phyloP scores from a whole-genome alignment of 192 early-diverging fungal species.

The Gamsiella multidivaricata region DNA sequence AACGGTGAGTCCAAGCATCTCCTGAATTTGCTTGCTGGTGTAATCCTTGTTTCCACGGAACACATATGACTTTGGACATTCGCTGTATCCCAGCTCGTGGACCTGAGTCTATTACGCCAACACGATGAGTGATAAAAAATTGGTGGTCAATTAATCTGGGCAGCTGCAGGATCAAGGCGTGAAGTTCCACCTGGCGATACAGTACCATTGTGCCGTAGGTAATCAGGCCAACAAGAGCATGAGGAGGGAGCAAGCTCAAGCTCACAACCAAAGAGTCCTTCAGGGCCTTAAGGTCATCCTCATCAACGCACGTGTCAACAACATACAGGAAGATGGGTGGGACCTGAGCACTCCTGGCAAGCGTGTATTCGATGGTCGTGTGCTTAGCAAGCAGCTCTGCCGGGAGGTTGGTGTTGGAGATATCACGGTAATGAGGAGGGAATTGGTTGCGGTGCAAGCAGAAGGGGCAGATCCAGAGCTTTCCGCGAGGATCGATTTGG shows the following conservation, averaged over 20 bases:
- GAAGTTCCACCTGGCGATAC: neutral
- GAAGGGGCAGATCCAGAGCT: slow-evolving; percentile 99
- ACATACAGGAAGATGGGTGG: slow-evolving; percentile 98
- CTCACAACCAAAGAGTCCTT: slow-evolving; percentile 93
- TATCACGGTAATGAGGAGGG: slow-evolving; percentile 97
- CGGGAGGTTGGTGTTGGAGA: slow-evolving; percentile 91
- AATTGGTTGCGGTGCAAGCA: slow-evolving; percentile 97
- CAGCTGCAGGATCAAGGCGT: no score
- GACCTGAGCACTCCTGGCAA: slow-evolving; percentile 85
- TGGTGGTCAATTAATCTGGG: no score
- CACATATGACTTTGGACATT: slow-evolving; percentile 97
- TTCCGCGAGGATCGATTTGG: slow-evolving; percentile 95
- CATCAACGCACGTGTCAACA: slow-evolving; percentile 97
- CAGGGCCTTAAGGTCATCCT: slow-evolving; percentile 94
- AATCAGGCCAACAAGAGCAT: slow-evolving; percentile 94
- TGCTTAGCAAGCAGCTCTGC: slow-evolving; percentile 91
- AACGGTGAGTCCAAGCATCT: slow-evolving; percentile 91
- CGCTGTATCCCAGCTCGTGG: slow-evolving; percentile 94
- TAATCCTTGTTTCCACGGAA: slow-evolving; percentile 99
- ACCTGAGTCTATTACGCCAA: slow-evolving; percentile 82
- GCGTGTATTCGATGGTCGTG: slow-evolving; percentile 98
- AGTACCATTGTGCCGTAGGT: slow-evolving; percentile 97
- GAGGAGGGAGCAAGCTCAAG: slow-evolving; percentile 89
- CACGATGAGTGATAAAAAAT: no score
- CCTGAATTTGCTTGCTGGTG: slow-evolving; percentile 92